Evolutionary conservation across 768 basidiomycete species (phyloP), one percentile per base, ranked within the genome.

Genomic region (Phlebiopsis flavidoalba): DNA sequence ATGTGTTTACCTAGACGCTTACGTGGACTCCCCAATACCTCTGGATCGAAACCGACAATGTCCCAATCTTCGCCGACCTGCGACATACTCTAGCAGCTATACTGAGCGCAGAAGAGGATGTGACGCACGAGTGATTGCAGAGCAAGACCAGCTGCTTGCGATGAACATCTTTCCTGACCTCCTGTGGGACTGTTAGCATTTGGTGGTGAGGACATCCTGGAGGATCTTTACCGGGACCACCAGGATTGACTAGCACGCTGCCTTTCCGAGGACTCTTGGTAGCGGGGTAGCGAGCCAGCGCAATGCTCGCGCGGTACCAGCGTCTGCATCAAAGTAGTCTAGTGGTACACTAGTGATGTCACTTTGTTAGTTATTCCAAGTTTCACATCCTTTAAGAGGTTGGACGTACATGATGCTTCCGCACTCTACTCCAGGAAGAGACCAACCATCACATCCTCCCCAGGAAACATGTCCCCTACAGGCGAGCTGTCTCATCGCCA

Each of bases 1-100:
- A 56, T 15, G 22, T 31, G 1, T 5, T 21, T 52, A 5, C 47
- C 50, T 17, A 43, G 21, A 5, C 1, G 52, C 67, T 21, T 50
- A 74, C 73, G 64, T 63, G 5, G 73, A 69, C 45, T 65, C 58
- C 35, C 71, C 72, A n/a, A 74, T 70, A 1, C 73, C 73, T 59
- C 72, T 62, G 1, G 71, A 62, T 72, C 72, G 62, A 71, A 72
- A 12, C 71, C 69, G 15, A 70, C 58, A 33, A 70, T 62, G 45
- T 70, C 69, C 31, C 62, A 70, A 14, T 72, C 65, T 56, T 69
- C 66, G 24, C 66, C 66, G 17, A 72, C 26, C 66, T 67, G 35
- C 43, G 48, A 33, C 15, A 5, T 26, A 19, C 21, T n/a, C 24
- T 37, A 26, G 35, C 24, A 10, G 3, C 40, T 12, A 26, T 19